A percentile compares a stretch with the other conserved stretches of the same genome.
phyloP scores from a whole-genome alignment of 1,284 basidiomycete species.

The Exsudoporus floridanus region DNA sequence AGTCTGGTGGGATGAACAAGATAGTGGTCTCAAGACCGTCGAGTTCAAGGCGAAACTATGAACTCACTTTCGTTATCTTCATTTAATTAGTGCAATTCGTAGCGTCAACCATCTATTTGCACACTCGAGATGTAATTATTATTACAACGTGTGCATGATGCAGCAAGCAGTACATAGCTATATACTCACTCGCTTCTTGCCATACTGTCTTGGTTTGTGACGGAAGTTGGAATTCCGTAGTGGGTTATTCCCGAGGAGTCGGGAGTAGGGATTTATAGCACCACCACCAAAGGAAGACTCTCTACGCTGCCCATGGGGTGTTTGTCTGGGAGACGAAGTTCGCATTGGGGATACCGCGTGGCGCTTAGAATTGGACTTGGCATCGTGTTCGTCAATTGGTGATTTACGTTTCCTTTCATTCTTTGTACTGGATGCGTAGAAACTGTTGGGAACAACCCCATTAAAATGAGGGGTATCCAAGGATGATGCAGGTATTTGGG shows the following conservation, averaged over 20 bases:
- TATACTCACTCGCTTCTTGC: constrained; percentile 32
- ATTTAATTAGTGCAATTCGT: not conserved
- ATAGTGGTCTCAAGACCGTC: constrained; percentile 30
- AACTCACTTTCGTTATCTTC: not conserved
- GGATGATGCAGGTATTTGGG: constrained; percentile 23
- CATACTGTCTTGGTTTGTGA: constrained; percentile 28
- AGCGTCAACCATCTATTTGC: not conserved
- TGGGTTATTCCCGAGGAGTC: constrained; percentile 37
- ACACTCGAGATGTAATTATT: constrained; percentile 1
- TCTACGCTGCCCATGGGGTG: constrained; percentile 22
- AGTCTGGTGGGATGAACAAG: constrained; percentile 75
- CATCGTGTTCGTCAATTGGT: constrained; percentile 32
- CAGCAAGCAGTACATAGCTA: constrained; percentile 21
- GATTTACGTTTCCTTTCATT: constrained; percentile 46
- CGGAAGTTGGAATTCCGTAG: constrained; percentile 31
- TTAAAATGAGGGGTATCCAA: constrained; percentile 26
- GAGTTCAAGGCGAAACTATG: constrained; percentile 43
- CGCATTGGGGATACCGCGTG: constrained; percentile 33
- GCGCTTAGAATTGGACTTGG: constrained; percentile 18
- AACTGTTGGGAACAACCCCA: constrained; percentile 43
- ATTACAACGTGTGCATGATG: constrained; percentile 8
- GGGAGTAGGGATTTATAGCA: constrained; percentile 37
- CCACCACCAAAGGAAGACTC: constrained; percentile 37
- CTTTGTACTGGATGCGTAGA: constrained; percentile 40
- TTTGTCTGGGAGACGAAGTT: constrained; percentile 25